phyloP scores from a whole-genome alignment of 495 filamentous ascomycete species.

The Penicillium pulvis region DNA sequence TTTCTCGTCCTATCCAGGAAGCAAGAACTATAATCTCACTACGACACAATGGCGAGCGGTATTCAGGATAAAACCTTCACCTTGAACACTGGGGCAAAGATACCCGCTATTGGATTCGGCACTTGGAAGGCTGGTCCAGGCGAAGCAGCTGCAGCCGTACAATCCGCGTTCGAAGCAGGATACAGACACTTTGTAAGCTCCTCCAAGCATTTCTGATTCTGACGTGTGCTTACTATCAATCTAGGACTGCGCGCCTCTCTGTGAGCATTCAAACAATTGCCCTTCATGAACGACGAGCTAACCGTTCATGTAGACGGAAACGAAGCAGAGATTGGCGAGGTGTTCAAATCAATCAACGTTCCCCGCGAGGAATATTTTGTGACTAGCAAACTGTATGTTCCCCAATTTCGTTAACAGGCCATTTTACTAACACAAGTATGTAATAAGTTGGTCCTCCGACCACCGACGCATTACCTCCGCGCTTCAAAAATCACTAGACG shows the following conservation, averaged over 20 bases:
- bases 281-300: conserved; percentile 13
- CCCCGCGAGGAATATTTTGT: conserved; percentile 59
- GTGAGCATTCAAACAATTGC: conserved; percentile 2
- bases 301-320: conserved; percentile 35
- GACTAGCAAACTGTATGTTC: conserved; percentile 62
- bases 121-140: conserved; percentile 39
- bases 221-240: conserved; percentile 17
- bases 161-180: conserved; percentile 46
- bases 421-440: conserved; percentile 1
- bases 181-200: conserved; percentile 56
- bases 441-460: conserved; percentile 29
- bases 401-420: conserved; percentile 4
- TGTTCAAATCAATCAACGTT: conserved; percentile 51
- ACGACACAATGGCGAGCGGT: conserved; percentile 2
- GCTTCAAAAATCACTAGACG: conserved; percentile 57
- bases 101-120: conserved; percentile 70
- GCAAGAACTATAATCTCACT: neutral
- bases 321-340: conserved; percentile 51
- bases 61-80: conserved; percentile 42
- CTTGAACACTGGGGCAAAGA: conserved; percentile 66
- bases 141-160: conserved; percentile 31
- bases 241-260: conserved; percentile 27
- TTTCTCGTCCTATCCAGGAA: no score
- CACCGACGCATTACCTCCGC: conserved; percentile 53
- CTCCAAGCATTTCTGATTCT: conserved; percentile 20